Percentiles rank a stretch among this genome's conserved stretches.
Conservation (phyloP, 148 eudicot species). For the Heliosperma pusillum region DNA sequence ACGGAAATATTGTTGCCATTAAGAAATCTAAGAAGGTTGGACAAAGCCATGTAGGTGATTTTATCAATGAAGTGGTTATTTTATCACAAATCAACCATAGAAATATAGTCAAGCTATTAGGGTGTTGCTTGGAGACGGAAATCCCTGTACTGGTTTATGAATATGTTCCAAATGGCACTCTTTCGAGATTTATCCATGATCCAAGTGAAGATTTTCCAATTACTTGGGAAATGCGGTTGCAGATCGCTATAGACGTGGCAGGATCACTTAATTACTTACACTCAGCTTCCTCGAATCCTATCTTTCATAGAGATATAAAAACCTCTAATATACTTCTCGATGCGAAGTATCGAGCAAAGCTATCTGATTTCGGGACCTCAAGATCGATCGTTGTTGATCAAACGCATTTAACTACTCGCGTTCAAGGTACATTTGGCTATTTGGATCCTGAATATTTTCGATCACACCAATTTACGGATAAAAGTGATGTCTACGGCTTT, state of each 20-base stretch:
- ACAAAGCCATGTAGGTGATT: conserved; percentile 15
- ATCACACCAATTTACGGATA: conserved; percentile 23
- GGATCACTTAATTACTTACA: conserved; percentile 25
- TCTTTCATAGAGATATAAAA: conserved; percentile 26
- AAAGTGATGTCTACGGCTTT: conserved; percentile 33
- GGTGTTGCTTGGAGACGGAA: conserved; percentile 34
- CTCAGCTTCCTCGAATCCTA: conserved; percentile 16
- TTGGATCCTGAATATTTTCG: conserved; percentile 24
- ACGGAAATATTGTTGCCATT: conserved; percentile 32
- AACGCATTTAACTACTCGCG: conserved; percentile 26
- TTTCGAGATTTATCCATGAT: conserved; percentile 15
- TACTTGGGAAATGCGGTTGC: conserved; percentile 25
- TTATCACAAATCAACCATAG: conserved; percentile 33
- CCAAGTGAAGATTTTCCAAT: conserved; percentile 21
- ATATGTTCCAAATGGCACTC: conserved; percentile 27
- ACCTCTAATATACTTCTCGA: conserved; percentile 23
- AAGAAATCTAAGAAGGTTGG: conserved; percentile 22
- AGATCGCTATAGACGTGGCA: conserved; percentile 25
- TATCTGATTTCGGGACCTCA: conserved; percentile 24
- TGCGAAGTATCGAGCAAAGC: conserved; percentile 18
- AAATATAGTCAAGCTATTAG: conserved; percentile 23
- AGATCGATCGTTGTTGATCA: conserved; percentile 18
- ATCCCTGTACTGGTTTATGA: conserved; percentile 30
- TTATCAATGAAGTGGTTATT: conserved; percentile 30
- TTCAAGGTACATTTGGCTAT: conserved; percentile 27